Conservation (phyloP, 345 rosid species). For the Diplotaxis tenuifolia region DNA sequence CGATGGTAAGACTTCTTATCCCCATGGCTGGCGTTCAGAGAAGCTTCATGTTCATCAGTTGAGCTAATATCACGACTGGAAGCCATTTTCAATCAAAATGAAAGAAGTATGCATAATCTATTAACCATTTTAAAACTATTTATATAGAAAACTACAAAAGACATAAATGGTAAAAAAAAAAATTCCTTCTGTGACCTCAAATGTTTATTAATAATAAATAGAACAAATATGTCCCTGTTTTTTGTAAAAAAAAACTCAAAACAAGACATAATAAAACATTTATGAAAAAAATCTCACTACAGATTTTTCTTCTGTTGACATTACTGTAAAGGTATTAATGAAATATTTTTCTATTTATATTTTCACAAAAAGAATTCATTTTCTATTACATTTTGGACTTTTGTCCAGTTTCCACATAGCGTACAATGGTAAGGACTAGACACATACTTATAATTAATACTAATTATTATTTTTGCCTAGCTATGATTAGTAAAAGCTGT, state of each 20-base stretch:
- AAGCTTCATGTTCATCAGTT: constrained; percentile 45
- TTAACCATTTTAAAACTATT: neutral
- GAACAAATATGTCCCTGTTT: neutral
- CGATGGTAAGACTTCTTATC: constrained; percentile 42
- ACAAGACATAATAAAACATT: constrained; percentile 10
- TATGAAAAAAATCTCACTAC: constrained; percentile 22
- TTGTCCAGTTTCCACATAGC: neutral
- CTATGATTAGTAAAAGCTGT: too few relatives aligned
- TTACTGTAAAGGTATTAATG: neutral
- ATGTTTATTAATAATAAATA: neutral
- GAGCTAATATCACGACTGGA: constrained; percentile 35
- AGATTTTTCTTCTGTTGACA: constrained; percentile 6
- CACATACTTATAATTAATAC: too few relatives aligned
- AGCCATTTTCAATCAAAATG: constrained; percentile 5
- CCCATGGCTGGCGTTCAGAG: constrained; percentile 23
- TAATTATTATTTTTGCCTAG: too few relatives aligned
- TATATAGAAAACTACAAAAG: neutral
- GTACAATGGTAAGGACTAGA: neutral
- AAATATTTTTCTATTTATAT: neutral
- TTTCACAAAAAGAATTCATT: neutral
- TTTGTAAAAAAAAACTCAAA: neutral
- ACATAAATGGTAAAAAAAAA: constrained; percentile 13
- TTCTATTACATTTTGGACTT: neutral
- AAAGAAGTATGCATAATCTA: neutral
- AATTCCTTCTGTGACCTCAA: neutral